Base-by-base conservation (phyloP, 768 basidiomycete species). In the Agaricus blazei region DNA sequence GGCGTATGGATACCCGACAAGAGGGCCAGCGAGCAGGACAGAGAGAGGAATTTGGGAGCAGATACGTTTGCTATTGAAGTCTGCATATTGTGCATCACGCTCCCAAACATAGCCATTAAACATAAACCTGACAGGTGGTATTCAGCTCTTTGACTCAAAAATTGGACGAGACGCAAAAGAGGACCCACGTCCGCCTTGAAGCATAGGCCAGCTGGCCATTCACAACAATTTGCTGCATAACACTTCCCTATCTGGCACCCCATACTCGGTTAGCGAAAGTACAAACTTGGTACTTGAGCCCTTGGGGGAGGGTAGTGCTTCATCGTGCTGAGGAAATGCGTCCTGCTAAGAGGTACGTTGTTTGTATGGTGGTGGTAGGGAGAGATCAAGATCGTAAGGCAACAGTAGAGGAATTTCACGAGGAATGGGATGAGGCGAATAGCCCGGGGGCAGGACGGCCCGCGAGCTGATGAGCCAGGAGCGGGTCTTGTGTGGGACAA, bases 71-170 rank as follows among this genome's bases (percentile, higher is more conserved):
- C 19, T 19, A 19, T 19, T 19, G 19, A 19, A 19, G 19, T 19
- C 19, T 19, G 19, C 19, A 19, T 19, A 80, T 8, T 77, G 73
- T 0, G 69, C 68, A 11, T 74, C 68, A 3, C 65, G 67, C 1
- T 73, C 65, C 84, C 83, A 85, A 0, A 80, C 80, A 59, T 81
- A 83, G 49, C 84, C 78, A 52, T 83, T 72, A 60, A 81, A 83
- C 8, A 84, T 83, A 41, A 78, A 78, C 2, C 80, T 81, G 14
- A 44, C 36, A 40, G 14, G 19, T 19, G 45, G 12, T 11, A 2
- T 7, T 44, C 12, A 49, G 23, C 37, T 14, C 14, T 52, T 19
- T 19, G 19, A 19, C 19, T 19, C 19, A 19, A 19, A 36, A 1
- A 27, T 31, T 1, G n/a, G 15, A 41, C 11, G 29, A 9, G 19